Evolutionary conservation across 116 monocot genomes (phyloP), one percentile per base, ranked within the genome.

Genomic region (Cymodocea nodosa): DNA sequence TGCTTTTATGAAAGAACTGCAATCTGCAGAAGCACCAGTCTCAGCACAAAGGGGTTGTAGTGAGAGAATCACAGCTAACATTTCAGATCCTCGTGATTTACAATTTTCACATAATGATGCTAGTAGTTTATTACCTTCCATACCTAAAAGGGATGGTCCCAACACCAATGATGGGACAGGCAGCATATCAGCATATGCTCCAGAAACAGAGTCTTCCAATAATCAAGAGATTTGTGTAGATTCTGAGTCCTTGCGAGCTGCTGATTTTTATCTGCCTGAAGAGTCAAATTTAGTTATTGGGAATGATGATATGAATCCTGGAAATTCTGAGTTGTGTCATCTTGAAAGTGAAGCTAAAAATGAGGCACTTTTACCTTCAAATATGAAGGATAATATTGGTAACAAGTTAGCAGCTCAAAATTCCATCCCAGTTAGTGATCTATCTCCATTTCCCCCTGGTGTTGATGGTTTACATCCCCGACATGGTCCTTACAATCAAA

Each of bases 1-100:
- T 35, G 83, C 79, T 67, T 95, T 90, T 69, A 95, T 95, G 95
- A 85, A 81, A 65, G 90, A 84, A 71, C 83, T 95, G 68, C 90
- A 95, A 58, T 90, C 90, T 40, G 76, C 67, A 52, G 79, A 81
- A 76, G 81, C 95, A 35, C 95, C 95, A 2, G 63, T 95, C 60
- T 95, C 90, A 56, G 77, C 68, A 72, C 84, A 71, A 59, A 72
- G 76, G 77, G 75, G 60, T 71, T 62, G 64, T 39, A 58, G 57
- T 67, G 65, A 36, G 6, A 15, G 20, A 56, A 61, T 51, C 59
- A 57, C 69, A 18, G 12, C 35, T 35, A 23, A 10, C 66, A 37
- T 25, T 44, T 22, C 34, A 36, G 51, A 73, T 13, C 30, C 68
- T 63, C 65, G 34, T 74, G 63, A 63, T 20, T 66, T 56, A 23